Percentiles rank a stretch among this genome's conserved stretches.
Evolutionary conservation across 495 filamentous ascomycete genomes (phyloP).

Genomic region (Trichoderma reesei): DNA sequence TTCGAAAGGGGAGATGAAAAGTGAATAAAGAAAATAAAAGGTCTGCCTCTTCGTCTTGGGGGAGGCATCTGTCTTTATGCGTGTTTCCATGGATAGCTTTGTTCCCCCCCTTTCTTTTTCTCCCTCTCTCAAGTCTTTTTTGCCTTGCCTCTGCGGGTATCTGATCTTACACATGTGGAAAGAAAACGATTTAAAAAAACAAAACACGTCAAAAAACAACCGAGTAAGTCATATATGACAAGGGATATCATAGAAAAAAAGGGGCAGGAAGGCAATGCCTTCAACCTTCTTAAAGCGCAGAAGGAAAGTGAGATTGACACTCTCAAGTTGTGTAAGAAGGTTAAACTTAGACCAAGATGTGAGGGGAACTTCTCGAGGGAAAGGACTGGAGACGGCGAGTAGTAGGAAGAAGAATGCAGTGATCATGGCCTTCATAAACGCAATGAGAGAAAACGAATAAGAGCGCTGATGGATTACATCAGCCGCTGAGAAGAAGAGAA

Average conservation of each 20-base stretch:
- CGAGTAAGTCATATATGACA: constrained; percentile 1
- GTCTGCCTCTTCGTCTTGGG: neutral
- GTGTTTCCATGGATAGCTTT: neutral
- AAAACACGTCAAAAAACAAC: neutral
- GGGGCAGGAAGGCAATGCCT: neutral
- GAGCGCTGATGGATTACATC: neutral
- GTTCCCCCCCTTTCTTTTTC: neutral
- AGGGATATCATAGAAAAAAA: constrained; percentile 5
- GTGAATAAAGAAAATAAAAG: neutral
- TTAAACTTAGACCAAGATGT: neutral
- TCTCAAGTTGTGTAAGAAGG: neutral
- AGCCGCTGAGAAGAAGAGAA: neutral
- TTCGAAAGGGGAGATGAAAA: neutral
- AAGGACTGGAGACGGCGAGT: constrained; percentile 2
- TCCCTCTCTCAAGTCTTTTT: neutral
- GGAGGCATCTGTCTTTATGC: neutral
- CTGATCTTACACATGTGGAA: constrained; percentile 6
- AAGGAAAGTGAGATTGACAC: neutral
- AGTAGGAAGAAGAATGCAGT: constrained; percentile 4
- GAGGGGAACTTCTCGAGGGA: neutral
- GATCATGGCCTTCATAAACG: constrained; percentile 5
- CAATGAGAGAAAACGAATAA: neutral
- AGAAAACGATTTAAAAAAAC: constrained; percentile 5
- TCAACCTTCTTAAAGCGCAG: neutral
- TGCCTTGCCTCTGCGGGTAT: constrained; percentile 8